Conservation (phyloP, 106 monocot genomes). For the Dactylorhiza incarnata region DNA sequence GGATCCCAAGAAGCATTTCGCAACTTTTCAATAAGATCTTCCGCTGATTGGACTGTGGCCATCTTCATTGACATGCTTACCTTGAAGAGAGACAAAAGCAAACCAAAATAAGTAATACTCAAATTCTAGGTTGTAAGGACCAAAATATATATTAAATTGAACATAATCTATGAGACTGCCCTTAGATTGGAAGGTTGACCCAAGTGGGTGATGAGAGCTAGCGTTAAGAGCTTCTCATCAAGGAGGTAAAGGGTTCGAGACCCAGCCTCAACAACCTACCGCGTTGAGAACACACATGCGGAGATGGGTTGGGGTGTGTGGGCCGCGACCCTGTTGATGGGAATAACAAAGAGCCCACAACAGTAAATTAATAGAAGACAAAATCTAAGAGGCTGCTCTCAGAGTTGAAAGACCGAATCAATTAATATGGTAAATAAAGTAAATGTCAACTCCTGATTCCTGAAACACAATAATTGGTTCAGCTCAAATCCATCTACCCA, state of each 20-base stretch:
- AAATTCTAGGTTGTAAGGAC: background rate
- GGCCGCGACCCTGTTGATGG: no score
- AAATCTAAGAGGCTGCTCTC: background rate
- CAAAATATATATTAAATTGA: background rate
- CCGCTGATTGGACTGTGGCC: slow-evolving; percentile 80
- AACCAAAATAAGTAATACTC: background rate
- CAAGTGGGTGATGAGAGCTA: no score
- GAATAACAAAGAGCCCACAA: no score
- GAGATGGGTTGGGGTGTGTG: no score
- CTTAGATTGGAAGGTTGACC: background rate
- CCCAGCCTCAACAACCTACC: no score
- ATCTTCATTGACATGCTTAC: slow-evolving; percentile 98
- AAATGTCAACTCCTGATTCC: background rate
- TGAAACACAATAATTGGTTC: background rate
- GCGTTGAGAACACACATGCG: no score
- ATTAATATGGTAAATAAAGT: background rate
- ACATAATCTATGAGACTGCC: background rate
- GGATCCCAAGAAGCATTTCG: slow-evolving; percentile 91
- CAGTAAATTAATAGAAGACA: no score
- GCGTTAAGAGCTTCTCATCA: no score
- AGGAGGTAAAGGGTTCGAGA: no score
- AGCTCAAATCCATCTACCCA: background rate
- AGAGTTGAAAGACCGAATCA: background rate
- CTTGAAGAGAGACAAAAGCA: slow-evolving; percentile 23
- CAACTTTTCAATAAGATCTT: slow-evolving; percentile 86